Base-by-base conservation (phyloP, 768 basidiomycete genomes). In the Coprinellus micaceus region DNA sequence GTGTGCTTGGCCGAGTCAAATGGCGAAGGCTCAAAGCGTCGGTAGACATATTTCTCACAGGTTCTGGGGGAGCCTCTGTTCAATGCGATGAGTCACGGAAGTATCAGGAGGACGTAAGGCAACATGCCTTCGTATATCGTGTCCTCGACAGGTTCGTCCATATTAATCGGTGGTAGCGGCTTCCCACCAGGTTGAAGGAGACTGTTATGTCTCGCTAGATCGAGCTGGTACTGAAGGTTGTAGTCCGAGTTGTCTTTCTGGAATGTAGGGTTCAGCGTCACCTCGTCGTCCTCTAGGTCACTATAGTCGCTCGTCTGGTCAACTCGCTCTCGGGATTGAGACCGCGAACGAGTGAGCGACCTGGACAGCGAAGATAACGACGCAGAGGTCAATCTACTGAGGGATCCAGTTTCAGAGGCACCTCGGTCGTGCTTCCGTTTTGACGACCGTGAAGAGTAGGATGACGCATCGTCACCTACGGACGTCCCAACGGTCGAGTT, bases 181-280 rank as follows among this genome's bases (percentile, higher is more conserved):
- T 79, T 79, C 17, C 76, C 33, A 33, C 7, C 79, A 56, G 82
- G 79, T 62, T 93, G 91, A 67, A 80, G 89, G 64, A 86, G 78
- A 66, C 91, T 92, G 66, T 97, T 97, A 61, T 82, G 81, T 58
- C 91, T 77, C 4, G 94, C 94, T 48, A 96, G 74, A 59, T 91
- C 91, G 51, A 97, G 72, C 47, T 88, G 85, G 73, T 82, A 77
- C 21, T 85, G 80, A 52, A 96, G 75, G 66, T 95, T 89, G 62
- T 81, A 80, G 64, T 93, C 91, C 15, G 87, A 89, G 49, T 81
- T 75, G 59, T 90, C 86, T 4, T 68, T 71, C 60, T 66, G 75
- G 60, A 67, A 64, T 52, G 70, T 66, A 11, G 70, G 68, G 48
- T 69, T 56, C 51, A 75, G 68, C 7, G 74, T 70, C 15, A 71